A percentile compares a stretch with the other conserved stretches of the same genome.
Conservation (phyloP, 495 filamentous ascomycete species). For the Acidiella bohemica region DNA sequence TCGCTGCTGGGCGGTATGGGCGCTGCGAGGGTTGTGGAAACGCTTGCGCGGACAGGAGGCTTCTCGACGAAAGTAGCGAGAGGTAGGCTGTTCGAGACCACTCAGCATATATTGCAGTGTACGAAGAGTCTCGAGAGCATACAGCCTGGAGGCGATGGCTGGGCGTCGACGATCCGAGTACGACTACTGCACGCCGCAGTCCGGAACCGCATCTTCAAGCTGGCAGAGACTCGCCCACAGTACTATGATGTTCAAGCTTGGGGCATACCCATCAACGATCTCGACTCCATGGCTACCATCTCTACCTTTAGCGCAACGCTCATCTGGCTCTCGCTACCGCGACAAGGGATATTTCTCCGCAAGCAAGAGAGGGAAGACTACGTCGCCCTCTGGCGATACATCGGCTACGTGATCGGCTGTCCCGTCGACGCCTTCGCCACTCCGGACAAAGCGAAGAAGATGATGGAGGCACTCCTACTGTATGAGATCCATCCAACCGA, state of each 20-base stretch:
- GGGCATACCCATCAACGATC: conserved; percentile 61
- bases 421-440: conserved; percentile 45
- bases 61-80: conserved; percentile 58
- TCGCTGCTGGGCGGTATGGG: conserved; percentile 49
- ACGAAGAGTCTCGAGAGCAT: conserved; percentile 51
- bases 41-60: conserved; percentile 62
- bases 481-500: conserved; percentile 51
- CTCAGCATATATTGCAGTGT: conserved; percentile 61
- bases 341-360: conserved; percentile 54
- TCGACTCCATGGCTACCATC: conserved; percentile 61
- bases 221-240: conserved; percentile 38
- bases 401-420: conserved; percentile 57
- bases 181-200: conserved; percentile 62
- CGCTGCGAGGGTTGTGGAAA: conserved; percentile 52
- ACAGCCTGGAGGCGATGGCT: conserved; percentile 53
- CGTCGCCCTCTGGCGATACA: conserved; percentile 61
- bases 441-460: conserved; percentile 38
- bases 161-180: conserved; percentile 55
- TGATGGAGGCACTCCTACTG: conserved; percentile 51
- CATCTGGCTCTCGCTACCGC: conserved; percentile 54
- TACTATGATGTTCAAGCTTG: conserved; percentile 49
- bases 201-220: conserved; percentile 48
- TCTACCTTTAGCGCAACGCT: conserved; percentile 51
- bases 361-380: conserved; percentile 55
- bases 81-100: conserved; percentile 59